Base-by-base conservation (phyloP, 495 filamentous ascomycete genomes). In the Hypoxylon lienhwacheense region DNA sequence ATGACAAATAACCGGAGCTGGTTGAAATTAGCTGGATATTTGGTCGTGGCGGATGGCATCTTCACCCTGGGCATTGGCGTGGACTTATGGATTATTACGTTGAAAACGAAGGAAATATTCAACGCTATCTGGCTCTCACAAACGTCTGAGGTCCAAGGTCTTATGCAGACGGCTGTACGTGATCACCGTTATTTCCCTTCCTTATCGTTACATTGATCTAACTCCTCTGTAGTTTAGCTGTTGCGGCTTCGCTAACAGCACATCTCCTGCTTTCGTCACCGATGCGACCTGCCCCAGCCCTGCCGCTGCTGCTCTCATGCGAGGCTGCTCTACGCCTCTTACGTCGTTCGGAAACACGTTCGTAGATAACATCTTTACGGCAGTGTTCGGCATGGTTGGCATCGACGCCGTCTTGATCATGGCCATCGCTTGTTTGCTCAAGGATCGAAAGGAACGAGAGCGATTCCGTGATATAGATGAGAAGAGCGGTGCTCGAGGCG, bases 341-440 rank as follows among this genome's bases (percentile, higher is more conserved):
- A 76, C 76, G 21, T 73, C 63, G 26, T 88, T 82, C 56, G 79
- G 83, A 24, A 88, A 88, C 69, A 73, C 74, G 43, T 87, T 83
- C 64, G 66, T 89, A 32, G 83, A 86, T 67, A 66, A 82, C 57
- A 80, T 90, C 67, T 90, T 90, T 69, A 89, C 87, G 10, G 84
- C 81, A 25, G 72, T 84, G 29, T 90, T 90, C 61, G 86, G 87
- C 56, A 81, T 89, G 67, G 86, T 89, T 39, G 86, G 79, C 31
- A 70, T 87, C 55, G 85, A 86, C 60, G 74, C 74, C 25, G 64
- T 85, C 32, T 71, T 89, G 19, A 66, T 89, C 55, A 75, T 89
- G 43, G 77, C 79, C 46, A 79, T 79, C n/a, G 81, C 81, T 20
- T 86, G 87, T 70, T 68, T 90, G 22, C 72, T 88, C 40, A 88